Evolutionary conservation across 2,329 filamentous ascomycete species (phyloP).

Genomic region (Setomelanomma holmii): DNA sequence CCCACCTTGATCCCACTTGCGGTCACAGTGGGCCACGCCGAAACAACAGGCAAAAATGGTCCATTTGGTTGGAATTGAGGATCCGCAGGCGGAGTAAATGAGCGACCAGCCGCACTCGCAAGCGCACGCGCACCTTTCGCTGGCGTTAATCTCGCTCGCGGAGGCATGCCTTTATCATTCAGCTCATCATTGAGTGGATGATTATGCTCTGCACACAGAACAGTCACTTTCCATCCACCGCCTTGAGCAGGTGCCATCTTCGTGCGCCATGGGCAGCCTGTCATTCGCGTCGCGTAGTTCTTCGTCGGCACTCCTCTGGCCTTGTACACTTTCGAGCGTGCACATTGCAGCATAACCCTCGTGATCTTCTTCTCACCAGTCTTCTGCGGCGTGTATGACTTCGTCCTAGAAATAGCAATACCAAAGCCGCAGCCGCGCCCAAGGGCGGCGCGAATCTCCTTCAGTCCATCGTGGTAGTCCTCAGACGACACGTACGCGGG

Average conservation of each 20-base stretch:
- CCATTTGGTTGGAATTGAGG: conserved; percentile 7
- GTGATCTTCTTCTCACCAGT: conserved; percentile 16
- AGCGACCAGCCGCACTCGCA: background rate
- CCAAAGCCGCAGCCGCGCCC: conserved; percentile 19
- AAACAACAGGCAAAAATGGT: conserved; percentile 1
- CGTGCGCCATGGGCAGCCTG: conserved; percentile 16
- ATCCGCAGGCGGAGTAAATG: conserved; percentile 8
- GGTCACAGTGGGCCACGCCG: conserved; percentile 12
- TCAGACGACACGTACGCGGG: conserved; percentile 11
- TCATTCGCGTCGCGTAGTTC: conserved; percentile 17
- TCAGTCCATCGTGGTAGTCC: conserved; percentile 21
- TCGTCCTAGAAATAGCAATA: conserved; percentile 19
- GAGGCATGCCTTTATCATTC: conserved; percentile 18
- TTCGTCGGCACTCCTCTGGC: conserved; percentile 14
- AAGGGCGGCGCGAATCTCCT: conserved; percentile 17
- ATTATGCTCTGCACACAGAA: conserved; percentile 15
- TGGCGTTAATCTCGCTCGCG: conserved; percentile 13
- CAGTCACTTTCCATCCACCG: conserved; percentile 15
- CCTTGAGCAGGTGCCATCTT: conserved; percentile 18
- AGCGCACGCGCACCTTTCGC: background rate
- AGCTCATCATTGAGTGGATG: conserved; percentile 16
- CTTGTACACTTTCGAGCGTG: conserved; percentile 20
- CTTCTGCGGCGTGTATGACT: conserved; percentile 16
- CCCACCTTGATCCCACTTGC: conserved; percentile 11
- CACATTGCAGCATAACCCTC: conserved; percentile 19